Base-by-base conservation (phyloP, 75 land plant genomes). In the Pseudotsuga menziesii region DNA sequence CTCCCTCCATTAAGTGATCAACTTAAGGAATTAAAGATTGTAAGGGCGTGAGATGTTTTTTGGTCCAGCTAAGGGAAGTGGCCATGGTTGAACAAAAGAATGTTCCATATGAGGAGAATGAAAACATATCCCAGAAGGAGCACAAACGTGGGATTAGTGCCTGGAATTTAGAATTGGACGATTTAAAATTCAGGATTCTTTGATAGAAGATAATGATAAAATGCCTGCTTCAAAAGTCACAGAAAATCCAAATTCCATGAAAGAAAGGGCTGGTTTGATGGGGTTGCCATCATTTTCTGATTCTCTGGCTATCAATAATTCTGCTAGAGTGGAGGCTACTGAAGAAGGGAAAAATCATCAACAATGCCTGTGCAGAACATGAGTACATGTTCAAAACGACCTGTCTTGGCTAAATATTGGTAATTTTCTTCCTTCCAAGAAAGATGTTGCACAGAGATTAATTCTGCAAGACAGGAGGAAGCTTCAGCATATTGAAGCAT, bases 91-190 rank as follows among this genome's bases (percentile, higher is more conserved):
- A 84, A 13, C 74, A 83, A 39, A 83, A 83, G 69, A 81, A 76
- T 26, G 61, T 71, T 84, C 61, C 84, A 27, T 76, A 72, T 54
- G 84, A 57, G 56, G 84, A 83, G 61, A 78, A 80, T 69, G 83
- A 80, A 76, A 83, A 77, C 36, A 56, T 44, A 72, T 82, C 83
- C 35, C 82, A 96, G 94, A 82, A 76, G 83, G 93, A 90, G 76
- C 92, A 94, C 67, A 93, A 92, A 44, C 80, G 91, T 77, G 99
- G 94, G 83, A 93, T 96, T 29, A 96, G 99, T 83, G 92, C 85
- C 23, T 96, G 99, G 98, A 96, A 96, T 80, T 96, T 96, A 36
- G 83, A 96, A 79, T 78, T 90, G 73, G 97, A 96, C 56, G 97
- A 96, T 67, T 82, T 93, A 80, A 93, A 93, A 78, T 41, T 27